Conservation (phyloP, 345 rosid species). For the Salix caprea region DNA sequence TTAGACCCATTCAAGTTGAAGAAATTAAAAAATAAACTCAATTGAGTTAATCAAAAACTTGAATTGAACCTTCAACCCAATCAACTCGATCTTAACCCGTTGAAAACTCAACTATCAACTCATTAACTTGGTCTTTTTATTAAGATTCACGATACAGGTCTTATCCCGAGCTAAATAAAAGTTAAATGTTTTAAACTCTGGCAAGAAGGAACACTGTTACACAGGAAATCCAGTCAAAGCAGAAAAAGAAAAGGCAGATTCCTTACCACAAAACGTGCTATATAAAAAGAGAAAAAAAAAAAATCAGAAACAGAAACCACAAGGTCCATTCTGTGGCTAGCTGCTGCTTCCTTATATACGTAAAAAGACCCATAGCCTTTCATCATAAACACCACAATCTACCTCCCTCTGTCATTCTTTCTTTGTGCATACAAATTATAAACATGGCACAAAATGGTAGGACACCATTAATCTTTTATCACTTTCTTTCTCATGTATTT, state of each 20-base stretch:
- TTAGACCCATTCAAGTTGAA: no score
- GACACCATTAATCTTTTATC: not conserved
- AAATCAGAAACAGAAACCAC: not conserved
- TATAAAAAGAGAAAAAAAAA: not conserved
- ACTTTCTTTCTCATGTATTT: not conserved
- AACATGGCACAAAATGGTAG: conserved; percentile 59
- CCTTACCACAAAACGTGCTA: not conserved
- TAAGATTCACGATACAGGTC: no score
- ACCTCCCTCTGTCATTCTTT: not conserved
- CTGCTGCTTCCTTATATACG: not conserved
- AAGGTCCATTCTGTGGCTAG: not conserved
- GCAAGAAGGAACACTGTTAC: no score
- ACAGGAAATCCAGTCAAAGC: no score
- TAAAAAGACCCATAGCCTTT: not conserved
- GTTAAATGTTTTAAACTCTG: no score
- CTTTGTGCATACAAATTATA: not conserved
- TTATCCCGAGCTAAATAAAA: no score
- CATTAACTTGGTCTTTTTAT: no score
- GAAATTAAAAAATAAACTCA: no score
- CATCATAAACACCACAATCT: not conserved
- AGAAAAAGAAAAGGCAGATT: not conserved
- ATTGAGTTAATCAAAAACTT: no score
- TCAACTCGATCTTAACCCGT: no score
- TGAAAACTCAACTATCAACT: no score
- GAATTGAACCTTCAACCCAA: no score